Base-by-base conservation (phyloP, 768 basidiomycete genomes). In the Phylloporus scabripes region DNA sequence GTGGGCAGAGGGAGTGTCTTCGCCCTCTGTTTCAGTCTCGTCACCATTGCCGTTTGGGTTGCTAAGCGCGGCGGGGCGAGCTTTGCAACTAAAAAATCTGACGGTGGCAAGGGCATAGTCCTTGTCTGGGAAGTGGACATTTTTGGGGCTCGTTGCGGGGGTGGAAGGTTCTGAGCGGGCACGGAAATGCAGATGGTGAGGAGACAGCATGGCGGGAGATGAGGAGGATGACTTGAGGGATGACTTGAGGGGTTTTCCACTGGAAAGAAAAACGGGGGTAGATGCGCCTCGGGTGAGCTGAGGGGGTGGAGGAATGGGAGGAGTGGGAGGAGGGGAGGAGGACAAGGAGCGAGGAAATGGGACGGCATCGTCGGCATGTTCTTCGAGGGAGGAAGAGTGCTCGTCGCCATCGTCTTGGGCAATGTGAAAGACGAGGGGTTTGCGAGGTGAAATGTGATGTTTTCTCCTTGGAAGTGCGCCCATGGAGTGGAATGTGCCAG, bases 221-320 rank as follows among this genome's bases (percentile, higher is more conserved):
- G 64, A 65, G 4, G 53, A 36, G 1, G 61, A 67, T 0, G 73
- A 71, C 64, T 95, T 96, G 58, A 96, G 78, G 1, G 89, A 87
- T 0, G 87, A 77, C 61, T 91, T 91, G 68, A 96, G 83, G 4
- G 91, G 87, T 61, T 90, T 90, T 38, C 92, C 92, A 49, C 84
- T 91, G 17, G 79, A 71, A 29, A 83, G 76, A 20, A 82, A 64
- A 46, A 83, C 72, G 12, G 62, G 74, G 57, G 53, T 67, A 43
- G 49, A 75, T 56, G 53, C 70, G 26, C 46, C 75, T 66, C 54
- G 74, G 58, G 48, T 66, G 11, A 57, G 53, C 14, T 15, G 53
- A 9, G 57, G 60, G 29, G 37, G 7, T 10, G 17, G 4, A 5
- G 20, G 37, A 4, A 8, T 46, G 21, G 32, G 41, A 42, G 1